phyloP scores from a whole-genome alignment of 2,329 filamentous ascomycete genomes.

The Sporothrix sp. region DNA sequence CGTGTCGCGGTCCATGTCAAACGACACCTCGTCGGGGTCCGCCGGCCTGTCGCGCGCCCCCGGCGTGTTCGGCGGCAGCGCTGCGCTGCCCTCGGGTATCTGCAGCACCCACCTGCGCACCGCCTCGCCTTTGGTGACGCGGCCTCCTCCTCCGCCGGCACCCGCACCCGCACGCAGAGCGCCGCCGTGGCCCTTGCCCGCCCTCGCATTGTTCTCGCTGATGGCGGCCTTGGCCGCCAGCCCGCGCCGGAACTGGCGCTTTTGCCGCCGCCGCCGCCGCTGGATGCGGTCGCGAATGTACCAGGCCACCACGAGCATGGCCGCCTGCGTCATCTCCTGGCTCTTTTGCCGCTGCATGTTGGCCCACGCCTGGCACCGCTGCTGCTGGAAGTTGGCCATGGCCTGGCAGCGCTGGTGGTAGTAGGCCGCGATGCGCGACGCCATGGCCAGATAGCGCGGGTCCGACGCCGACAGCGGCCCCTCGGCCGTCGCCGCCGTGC shows the following conservation, averaged over 20 bases:
- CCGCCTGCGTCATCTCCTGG: conserved; percentile 39
- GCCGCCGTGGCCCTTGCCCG: neutral
- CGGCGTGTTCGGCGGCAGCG: conserved; percentile 25
- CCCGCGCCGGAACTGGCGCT: conserved; percentile 32
- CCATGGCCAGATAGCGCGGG: conserved; percentile 36
- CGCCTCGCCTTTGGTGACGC: conserved; percentile 30
- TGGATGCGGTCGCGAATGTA: conserved; percentile 39
- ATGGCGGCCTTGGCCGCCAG: conserved; percentile 19
- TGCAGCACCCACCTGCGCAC: conserved; percentile 36
- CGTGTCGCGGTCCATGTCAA: conserved; percentile 32
- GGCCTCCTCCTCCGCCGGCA: conserved; percentile 5
- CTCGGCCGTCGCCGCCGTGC: neutral
- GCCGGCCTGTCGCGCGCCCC: conserved; percentile 19
- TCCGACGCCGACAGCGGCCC: conserved; percentile 21
- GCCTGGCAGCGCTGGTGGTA: conserved; percentile 41
- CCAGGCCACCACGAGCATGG: conserved; percentile 41
- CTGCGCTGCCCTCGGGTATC: conserved; percentile 24
- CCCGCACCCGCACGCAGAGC: neutral
- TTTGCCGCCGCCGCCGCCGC: conserved; percentile 32
- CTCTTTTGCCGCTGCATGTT: conserved; percentile 36
- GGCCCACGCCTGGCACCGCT: conserved; percentile 39
- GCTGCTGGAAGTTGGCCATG: conserved; percentile 37
- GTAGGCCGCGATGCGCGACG: conserved; percentile 37
- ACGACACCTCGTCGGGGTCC: conserved; percentile 32
- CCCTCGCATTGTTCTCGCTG: neutral